Base-by-base conservation (phyloP, 352 stramenopile species). In the Albugo candida region DNA sequence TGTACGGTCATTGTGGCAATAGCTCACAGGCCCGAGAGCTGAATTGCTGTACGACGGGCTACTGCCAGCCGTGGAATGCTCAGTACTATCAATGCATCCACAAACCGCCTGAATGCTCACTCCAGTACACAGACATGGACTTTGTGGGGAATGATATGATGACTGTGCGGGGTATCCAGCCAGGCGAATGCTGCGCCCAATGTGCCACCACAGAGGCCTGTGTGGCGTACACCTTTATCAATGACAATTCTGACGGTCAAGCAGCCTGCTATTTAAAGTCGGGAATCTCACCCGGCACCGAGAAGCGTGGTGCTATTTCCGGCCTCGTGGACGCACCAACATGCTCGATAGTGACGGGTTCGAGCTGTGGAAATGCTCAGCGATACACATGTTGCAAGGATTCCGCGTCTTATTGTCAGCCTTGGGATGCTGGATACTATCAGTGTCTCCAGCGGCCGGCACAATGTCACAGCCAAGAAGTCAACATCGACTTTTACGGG, bases 151-250 rank as follows among this genome's bases (percentile, higher is more conserved):
- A 57, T 20, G 63, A 79, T 45, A 59, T 74, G 17, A 51, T 59
- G 45, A 59, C 55, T 2, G 41, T 71, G 18, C 61, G 64, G 42
- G 52, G 55, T 3, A 48, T 69, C 13, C 36, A 55, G 31, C 57
- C 63, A 35, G 55, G 35, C 24, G 60, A 68, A 11, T 78, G 64
- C 46, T 72, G 66, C 40, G 64, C 67, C 27, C 50, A 61, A 41
- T 81, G 70, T 47, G 35, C 47, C 2, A 48, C 21, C n/a, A 73
- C 61, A n/a, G 27, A 24, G 13, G 63, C 56, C 17, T 71, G 65
- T 45, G 56, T 54, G 36, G 67, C 63, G 18, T 79, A 70, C 63
- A 79, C 69, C 5, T 76, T 68, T 45, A 58, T 75, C 48, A 73
- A 70, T 46, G 47, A 70, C 36, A 80, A 77, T 45, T 13, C 50